phyloP scores from a whole-genome alignment of 148 eudicot species.

The Limonium bicolor region DNA sequence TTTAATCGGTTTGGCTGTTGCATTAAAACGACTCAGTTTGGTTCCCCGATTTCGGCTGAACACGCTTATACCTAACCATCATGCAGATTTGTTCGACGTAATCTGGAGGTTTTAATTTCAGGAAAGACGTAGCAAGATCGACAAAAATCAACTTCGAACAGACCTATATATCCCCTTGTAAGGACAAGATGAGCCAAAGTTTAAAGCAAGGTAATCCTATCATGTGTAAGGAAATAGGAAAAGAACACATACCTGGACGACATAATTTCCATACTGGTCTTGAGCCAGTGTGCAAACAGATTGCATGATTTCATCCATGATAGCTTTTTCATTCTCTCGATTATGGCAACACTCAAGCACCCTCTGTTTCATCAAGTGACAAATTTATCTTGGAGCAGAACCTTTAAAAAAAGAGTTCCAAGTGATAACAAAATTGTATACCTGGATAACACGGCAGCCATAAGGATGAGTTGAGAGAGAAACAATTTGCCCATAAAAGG shows the following conservation, averaged over 20 bases:
- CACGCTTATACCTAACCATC: too few relatives aligned
- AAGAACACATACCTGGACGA: conserved; percentile 37
- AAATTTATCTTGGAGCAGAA: background rate
- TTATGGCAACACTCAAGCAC: conserved; percentile 50
- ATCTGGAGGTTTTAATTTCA: too few relatives aligned
- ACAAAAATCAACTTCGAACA: too few relatives aligned
- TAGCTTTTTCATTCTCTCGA: conserved; percentile 22
- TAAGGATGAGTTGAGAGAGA: conserved; percentile 54
- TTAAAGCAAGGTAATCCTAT: too few relatives aligned
- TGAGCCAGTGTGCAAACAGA: conserved; percentile 40
- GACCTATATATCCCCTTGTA: too few relatives aligned
- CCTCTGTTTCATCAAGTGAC: conserved; percentile 21
- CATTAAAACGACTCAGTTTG: too few relatives aligned
- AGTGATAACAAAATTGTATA: background rate
- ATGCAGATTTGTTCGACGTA: too few relatives aligned
- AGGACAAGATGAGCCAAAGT: too few relatives aligned
- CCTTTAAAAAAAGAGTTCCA: background rate
- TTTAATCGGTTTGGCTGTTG: too few relatives aligned
- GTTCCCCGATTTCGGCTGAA: too few relatives aligned
- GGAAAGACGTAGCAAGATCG: too few relatives aligned
- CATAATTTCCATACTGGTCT: conserved; percentile 64
- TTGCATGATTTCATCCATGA: conserved; percentile 49
- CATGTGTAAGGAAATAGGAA: background rate
- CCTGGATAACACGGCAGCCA: conserved; percentile 78
- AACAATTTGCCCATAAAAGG: conserved; percentile 48